Base-by-base conservation (phyloP, 179 eudicot genomes). In the Silene vulgaris region DNA sequence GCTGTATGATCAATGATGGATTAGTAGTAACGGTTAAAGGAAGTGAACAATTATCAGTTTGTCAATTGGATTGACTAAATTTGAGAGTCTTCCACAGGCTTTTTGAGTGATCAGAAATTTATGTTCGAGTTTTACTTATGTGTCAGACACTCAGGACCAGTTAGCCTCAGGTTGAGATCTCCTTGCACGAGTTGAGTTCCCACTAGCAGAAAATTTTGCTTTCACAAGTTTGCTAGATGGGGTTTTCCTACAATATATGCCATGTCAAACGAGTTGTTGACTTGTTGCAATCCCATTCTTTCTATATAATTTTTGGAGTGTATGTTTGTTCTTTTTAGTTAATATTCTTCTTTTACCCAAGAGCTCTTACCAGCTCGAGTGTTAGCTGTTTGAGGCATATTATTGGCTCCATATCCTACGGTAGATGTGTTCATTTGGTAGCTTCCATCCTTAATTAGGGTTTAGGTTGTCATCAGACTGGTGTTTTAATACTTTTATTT, bases 351-450 rank as follows among this genome's bases (percentile, higher is more conserved):
- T 54, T 54, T n/a, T 14, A 8, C 50, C 50, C 45, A 5, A 14
- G 57, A 50, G 57, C 57, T 50, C 57, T 50, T 21, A 64, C 68
- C 68, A 64, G 13, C 3, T 0, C 1, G 68, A 26, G 37, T 64
- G 68, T 64, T 64, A 4, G 35, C 40, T 30, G 30, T 64, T 64
- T 29, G 40, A 64, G 68, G 68, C 40, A 26, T 64, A 64, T 26
- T 29, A 9, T 28, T 64, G 68, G 37, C 35, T 64, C 68, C 30
- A 5, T 64, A 64, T 28, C 32, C 20, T 28, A 29, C 69, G 9
- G 2, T 65, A 9, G 8, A 65, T 13, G 8, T 30, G 56, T 37
- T 69, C 11, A 19, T 19, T 43, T 19, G 35, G 61, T 50, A 23
- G 61, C 40, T 71, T 23, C 20, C 54, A 50, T 21, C 35, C 35